Evolutionary conservation across 148 eudicot species (phyloP), one percentile per base, ranked within the genome.

Genomic region (Chenopodium formosanum): DNA sequence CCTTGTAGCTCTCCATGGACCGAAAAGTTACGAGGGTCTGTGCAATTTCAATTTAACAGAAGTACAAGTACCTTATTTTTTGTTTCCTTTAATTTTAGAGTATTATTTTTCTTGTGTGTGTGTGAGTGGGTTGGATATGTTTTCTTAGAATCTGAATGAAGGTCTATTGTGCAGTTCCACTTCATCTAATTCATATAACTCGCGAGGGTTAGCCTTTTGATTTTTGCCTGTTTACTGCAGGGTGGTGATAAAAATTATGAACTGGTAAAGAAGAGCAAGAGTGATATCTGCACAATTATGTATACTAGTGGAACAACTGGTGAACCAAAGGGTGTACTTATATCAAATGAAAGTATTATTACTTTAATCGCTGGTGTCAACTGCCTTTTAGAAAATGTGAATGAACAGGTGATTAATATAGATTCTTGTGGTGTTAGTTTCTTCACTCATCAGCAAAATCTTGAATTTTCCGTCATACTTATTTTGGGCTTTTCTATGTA

Each of bases 231-330:
- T 85, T 47, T 32, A 73, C 80, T 87, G 86, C 90, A 97, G 99
- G 99, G 89, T 82, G 90, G 85, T 70, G 85, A 87, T 82, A 84
- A 85, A 70, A 84, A 91, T 48, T 93, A 89, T 84, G 98, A 94
- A 70, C 88, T 92, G 68, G 92, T 88, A 2, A 82, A 83, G 75
- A 91, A 91, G 89, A 89, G 88, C 78, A 97, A 87, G 83, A 88
- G 85, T 78, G 99, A 97, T 86, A 91, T 92, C 80, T 92, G 98
- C 88, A 97, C 99, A 31, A 97, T 97, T 68, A 97, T 94, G 99
- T 97, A 97, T 85, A 97, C 99, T 73, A 97, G 99, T 82, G 98
- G 99, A 86, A 97, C 99, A 40, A 97, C 99, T 80, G 99, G 98
- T 68, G 98, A 97, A 81, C 99, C 99, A 22, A 97, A 97, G 89